A percentile compares a stretch with the other conserved stretches of the same genome.
phyloP scores from a whole-genome alignment of 768 basidiomycete species.

The Gautieria morchelliformis region DNA sequence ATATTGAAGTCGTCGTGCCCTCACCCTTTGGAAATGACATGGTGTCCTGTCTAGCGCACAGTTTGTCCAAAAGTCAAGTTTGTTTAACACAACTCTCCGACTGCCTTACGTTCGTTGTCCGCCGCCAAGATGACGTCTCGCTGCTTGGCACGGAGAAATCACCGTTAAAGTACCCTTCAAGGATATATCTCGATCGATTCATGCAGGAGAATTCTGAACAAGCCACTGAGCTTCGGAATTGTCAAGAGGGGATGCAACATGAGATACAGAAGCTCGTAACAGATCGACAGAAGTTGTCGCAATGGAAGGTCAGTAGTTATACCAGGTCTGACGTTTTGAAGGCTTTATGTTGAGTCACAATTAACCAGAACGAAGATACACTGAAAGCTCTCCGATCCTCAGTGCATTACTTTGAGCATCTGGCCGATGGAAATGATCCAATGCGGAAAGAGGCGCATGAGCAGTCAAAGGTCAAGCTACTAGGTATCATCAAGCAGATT shows the following conservation, averaged over 20 bases:
- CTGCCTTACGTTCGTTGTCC: background rate
- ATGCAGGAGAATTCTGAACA: conserved; percentile 44
- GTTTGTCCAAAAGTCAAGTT: background rate
- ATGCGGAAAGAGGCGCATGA: conserved; percentile 37
- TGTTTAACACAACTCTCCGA: conserved; percentile 4
- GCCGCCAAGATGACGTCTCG: background rate
- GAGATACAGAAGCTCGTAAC: conserved; percentile 38
- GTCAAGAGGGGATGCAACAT: conserved; percentile 31
- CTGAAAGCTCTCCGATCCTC: conserved; percentile 51
- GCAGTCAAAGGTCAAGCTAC: conserved; percentile 40
- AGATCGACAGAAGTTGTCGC: conserved; percentile 38
- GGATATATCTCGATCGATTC: conserved; percentile 67
- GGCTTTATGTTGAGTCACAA: background rate
- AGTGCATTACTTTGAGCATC: conserved; percentile 62
- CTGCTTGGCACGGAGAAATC: conserved; percentile 16
- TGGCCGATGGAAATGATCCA: conserved; percentile 41
- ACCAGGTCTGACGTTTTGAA: background rate
- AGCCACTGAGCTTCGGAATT: conserved; percentile 25
- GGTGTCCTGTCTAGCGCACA: conserved; percentile 5
- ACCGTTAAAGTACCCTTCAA: conserved; percentile 50
- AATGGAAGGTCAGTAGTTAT: conserved; percentile 41
- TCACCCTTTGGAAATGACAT: conserved; percentile 1
- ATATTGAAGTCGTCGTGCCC: conserved; percentile 1
- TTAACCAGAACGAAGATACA: conserved; percentile 47
- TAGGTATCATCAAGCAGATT: conserved; percentile 40